phyloP scores from a whole-genome alignment of 2,329 filamentous ascomycete species.

The Hypoxylon sp. region DNA sequence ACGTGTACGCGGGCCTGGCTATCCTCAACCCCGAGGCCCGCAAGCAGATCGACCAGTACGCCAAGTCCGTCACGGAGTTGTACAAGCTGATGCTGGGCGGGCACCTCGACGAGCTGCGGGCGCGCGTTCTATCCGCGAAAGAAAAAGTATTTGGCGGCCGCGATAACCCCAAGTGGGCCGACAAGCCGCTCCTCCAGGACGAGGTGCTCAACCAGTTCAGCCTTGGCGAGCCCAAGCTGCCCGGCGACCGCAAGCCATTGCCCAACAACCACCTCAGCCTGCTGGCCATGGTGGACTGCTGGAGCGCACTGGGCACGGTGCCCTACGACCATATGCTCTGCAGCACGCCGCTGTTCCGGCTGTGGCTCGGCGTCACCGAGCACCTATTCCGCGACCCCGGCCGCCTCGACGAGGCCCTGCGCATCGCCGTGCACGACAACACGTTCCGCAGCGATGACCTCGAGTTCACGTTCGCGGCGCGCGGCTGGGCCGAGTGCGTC shows the following conservation, averaged over 20 bases:
- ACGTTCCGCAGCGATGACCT: constrained; percentile 95
- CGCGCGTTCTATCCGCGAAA: constrained; percentile 72
- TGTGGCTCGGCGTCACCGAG: constrained; percentile 97
- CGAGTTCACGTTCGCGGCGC: constrained; percentile 96
- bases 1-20: constrained; percentile 96
- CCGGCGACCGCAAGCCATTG: constrained; percentile 55
- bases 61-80: constrained; percentile 88
- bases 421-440: constrained; percentile 87
- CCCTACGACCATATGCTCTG: constrained; percentile 99
- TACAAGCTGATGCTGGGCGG: constrained; percentile 98
- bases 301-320: constrained; percentile 91
- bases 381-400: constrained; percentile 88
- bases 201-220: constrained; percentile 90
- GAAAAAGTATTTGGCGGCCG: constrained; percentile 82
- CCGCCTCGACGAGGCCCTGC: constrained; percentile 85
- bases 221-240: constrained; percentile 62
- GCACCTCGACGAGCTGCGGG: constrained; percentile 77
- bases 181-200: constrained; percentile 79
- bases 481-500: constrained; percentile 96
- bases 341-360: constrained; percentile 94
- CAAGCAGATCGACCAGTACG: constrained; percentile 94
- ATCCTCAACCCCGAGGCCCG: constrained; percentile 95
- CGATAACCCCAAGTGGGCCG: constrained; percentile 69
- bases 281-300: constrained; percentile 97
- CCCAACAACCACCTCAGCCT: constrained; percentile 95